These are phyloP conservation scores for Przewalskia tangutica DNA, from an alignment of 257 asterid species.

Conservation along the genomic window DNA sequence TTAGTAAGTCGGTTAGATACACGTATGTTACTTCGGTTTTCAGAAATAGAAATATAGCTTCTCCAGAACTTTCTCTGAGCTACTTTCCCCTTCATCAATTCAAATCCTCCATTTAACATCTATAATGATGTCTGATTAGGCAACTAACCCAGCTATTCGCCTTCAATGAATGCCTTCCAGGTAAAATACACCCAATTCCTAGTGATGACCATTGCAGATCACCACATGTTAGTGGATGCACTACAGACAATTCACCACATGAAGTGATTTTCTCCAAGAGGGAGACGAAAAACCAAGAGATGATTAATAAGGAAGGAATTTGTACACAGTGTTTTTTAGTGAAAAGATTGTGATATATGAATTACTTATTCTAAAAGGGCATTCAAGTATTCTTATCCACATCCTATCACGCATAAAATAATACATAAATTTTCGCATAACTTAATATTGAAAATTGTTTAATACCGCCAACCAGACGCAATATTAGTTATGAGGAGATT, in stretches of 20 bases:
- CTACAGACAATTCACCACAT: background rate
- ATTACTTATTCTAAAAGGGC: background rate
- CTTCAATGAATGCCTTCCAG: background rate
- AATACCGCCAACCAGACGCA: background rate
- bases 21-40: background rate
- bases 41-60: background rate
- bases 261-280: background rate
- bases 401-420: background rate
- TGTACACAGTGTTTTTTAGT: background rate
- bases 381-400: background rate
- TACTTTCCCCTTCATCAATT: background rate
- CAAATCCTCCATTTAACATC: background rate
- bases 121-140: background rate
- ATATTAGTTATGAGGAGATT: background rate
- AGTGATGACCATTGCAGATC: background rate
- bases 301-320: background rate
- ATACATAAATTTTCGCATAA: background rate
- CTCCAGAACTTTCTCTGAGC: background rate
- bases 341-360: background rate
- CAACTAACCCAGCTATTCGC: background rate
- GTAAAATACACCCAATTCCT: background rate
- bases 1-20: background rate
- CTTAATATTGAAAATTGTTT: background rate
- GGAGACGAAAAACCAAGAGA: background rate
- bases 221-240: background rate